Conservation (phyloP, 345 rosid genomes). For the Camelina neglecta region DNA sequence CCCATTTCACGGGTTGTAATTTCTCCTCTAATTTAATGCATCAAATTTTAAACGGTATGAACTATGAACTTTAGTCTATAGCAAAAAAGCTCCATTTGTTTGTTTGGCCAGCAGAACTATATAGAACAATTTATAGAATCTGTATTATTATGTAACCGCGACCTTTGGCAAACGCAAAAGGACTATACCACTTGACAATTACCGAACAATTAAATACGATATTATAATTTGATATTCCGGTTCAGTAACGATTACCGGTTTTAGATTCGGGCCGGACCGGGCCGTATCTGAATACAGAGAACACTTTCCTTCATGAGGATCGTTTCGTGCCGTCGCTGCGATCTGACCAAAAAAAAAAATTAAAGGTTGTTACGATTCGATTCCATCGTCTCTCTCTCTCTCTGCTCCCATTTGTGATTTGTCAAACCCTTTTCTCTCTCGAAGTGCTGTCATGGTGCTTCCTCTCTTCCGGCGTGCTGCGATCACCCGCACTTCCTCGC, state of each 20-base stretch:
- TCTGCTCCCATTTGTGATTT: constrained; percentile 18
- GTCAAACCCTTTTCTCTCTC: constrained; percentile 18
- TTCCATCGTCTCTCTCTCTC: constrained; percentile 16
- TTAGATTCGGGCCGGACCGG: constrained; percentile 14
- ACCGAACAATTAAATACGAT: not conserved
- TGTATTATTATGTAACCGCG: not conserved
- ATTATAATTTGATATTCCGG: constrained; percentile 7
- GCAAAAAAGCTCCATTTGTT: too few relatives aligned
- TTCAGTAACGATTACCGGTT: constrained; percentile 1
- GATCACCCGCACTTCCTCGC: constrained; percentile 62
- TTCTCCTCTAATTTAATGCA: too few relatives aligned
- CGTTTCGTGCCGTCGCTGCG: constrained; percentile 37
- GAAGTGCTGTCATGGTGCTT: constrained; percentile 64
- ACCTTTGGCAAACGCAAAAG: not conserved
- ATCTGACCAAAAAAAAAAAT: constrained; percentile 33
- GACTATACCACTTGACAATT: too few relatives aligned
- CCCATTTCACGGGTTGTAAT: too few relatives aligned
- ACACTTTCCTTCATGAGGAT: constrained; percentile 18
- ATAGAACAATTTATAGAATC: not conserved
- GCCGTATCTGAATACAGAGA: constrained; percentile 14
- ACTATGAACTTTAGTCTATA: too few relatives aligned
- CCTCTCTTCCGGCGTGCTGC: constrained; percentile 78
- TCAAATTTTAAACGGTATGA: not conserved
- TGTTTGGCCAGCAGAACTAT: not conserved
- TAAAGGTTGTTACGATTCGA: not conserved